Evolutionary conservation across 2,329 filamentous ascomycete species (phyloP).

Genomic region (Neofusicoccum kwambonambiense): DNA sequence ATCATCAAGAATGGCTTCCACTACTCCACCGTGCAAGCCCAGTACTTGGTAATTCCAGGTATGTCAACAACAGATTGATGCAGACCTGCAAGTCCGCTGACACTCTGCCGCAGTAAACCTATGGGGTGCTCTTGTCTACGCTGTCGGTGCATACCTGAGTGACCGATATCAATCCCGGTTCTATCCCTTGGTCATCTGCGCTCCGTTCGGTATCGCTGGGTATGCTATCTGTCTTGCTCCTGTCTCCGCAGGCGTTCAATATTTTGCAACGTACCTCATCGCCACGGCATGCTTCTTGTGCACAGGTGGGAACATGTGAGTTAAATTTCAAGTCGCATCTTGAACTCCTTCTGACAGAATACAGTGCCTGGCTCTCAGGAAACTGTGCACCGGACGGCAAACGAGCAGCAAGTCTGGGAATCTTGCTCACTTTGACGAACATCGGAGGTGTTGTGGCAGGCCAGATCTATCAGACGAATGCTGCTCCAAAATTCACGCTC

Average conservation of each 20-base stretch:
- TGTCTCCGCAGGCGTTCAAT: conserved; percentile 28
- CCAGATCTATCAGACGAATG: conserved; percentile 33
- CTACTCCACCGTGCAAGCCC: conserved; percentile 39
- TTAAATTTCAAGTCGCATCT: background rate
- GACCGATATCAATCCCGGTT: conserved; percentile 41
- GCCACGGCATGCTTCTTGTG: conserved; percentile 35
- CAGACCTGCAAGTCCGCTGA: background rate
- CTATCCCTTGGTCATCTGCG: conserved; percentile 34
- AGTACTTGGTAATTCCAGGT: conserved; percentile 28
- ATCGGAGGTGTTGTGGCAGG: conserved; percentile 34
- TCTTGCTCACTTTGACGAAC: conserved; percentile 33
- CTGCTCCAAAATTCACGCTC: conserved; percentile 28
- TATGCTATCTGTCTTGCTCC: conserved; percentile 32
- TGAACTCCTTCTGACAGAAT: background rate
- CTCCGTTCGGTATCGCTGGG: conserved; percentile 31
- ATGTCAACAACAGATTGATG: background rate
- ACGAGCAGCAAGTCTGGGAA: conserved; percentile 32
- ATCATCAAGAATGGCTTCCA: conserved; percentile 43
- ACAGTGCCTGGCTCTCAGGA: conserved; percentile 29
- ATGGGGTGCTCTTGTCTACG: conserved; percentile 43
- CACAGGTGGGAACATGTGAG: conserved; percentile 31
- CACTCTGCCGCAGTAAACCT: conserved; percentile 30
- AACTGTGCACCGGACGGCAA: conserved; percentile 36
- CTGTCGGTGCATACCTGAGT: conserved; percentile 38
- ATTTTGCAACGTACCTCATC: conserved; percentile 35